Evolutionary conservation across 83 land plant species (phyloP), one percentile per base, ranked within the genome.

Genomic region (Picea abies): DNA sequence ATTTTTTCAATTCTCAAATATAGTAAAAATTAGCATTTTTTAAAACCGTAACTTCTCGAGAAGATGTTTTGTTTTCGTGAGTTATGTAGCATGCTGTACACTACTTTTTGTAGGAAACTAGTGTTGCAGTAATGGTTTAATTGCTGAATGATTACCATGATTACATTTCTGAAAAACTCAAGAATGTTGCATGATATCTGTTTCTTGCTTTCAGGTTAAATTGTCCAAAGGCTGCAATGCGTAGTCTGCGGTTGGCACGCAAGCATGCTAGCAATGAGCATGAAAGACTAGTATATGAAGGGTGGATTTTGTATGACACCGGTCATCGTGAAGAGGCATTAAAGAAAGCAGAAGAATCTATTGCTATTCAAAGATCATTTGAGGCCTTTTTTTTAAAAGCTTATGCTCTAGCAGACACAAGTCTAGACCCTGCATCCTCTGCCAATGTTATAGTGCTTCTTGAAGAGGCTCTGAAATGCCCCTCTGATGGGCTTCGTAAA

Each of bases 401-500:
- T 32, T 96, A 96, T 85, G 96, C 92, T 11, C 84, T 96, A 68
- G 94, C 97, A 70, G 99, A 96, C 80, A 88, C 96, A 71, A 87
- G 81, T 82, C 80, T 91, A 76, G 95, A 96, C 86, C 85, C 81
- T 39, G 83, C 85, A 80, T 90, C 96, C 15, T 88, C 96, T 62
- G 79, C 86, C 16, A 84, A 89, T 83, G 98, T 95, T 15, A 90
- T 95, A 23, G 84, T 91, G 83, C 91, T 96, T 60, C 89, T 96
- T n/a, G 96, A 95, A 76, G 96, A 92, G 64, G 99, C 99, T 41
- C 86, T 93, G 61, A 93, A 77, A 84, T 96, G 98, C 66, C 96
- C 98, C 68, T 96, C 99, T n/a, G 99, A 96, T 89, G 94, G 98
- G 63, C 96, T 96, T 66, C 93, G 99, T 63, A 96, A 96, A 86